Conservation (phyloP, 257 asterid genomes). For the Scutellaria barbata region DNA sequence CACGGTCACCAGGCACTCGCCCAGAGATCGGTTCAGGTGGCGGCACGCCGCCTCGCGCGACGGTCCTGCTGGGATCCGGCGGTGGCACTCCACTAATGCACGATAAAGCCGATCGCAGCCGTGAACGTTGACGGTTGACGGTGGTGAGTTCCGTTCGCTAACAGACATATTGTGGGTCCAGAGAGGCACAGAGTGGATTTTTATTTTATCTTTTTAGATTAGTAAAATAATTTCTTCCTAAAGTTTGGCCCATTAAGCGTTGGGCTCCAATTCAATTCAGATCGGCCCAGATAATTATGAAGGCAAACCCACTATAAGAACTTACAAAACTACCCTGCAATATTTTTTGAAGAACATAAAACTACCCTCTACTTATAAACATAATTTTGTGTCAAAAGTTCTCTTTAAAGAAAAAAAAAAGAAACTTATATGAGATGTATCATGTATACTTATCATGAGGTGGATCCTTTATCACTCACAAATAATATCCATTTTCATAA, state of each 20-base stretch:
- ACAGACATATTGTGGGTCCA: constrained; percentile 37
- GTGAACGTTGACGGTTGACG: constrained; percentile 33
- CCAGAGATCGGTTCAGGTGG: constrained; percentile 77
- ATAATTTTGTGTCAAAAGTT: no score
- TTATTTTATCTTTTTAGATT: background rate
- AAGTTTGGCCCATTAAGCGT: constrained; percentile 16
- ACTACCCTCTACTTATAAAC: no score
- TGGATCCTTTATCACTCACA: no score
- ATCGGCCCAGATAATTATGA: constrained; percentile 24
- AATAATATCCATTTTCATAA: no score
- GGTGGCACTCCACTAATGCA: constrained; percentile 74
- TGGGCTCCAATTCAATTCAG: constrained; percentile 20
- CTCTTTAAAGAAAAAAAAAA: no score
- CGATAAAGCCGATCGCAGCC: constrained; percentile 67
- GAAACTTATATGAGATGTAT: no score
- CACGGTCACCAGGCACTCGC: constrained; percentile 71
- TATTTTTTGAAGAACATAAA: background rate
- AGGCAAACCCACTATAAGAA: background rate
- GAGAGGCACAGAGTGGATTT: no score
- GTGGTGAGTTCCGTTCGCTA: constrained; percentile 33
- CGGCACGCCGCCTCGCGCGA: constrained; percentile 79
- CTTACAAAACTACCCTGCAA: background rate
- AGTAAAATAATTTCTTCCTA: background rate
- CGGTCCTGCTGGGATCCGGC: constrained; percentile 64
- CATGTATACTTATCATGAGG: no score